phyloP scores from a whole-genome alignment of 768 basidiomycete species.

The Lentinula edodes region DNA sequence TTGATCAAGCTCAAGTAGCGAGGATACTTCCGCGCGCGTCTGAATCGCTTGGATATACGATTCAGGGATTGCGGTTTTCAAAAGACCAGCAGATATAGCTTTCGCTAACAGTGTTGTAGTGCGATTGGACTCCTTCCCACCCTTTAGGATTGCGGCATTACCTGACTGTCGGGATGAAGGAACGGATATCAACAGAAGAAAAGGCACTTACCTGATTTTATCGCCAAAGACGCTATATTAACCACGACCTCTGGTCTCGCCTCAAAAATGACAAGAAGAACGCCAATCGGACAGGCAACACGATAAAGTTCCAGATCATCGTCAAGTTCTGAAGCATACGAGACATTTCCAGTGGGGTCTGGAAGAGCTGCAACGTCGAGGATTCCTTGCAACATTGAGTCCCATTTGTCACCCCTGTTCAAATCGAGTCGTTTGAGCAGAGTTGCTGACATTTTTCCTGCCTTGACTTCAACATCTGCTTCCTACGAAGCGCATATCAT shows the following conservation, averaged over 20 bases:
- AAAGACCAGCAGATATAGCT: constrained; percentile 74
- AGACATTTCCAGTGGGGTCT: constrained; percentile 81
- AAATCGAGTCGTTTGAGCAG: constrained; percentile 86
- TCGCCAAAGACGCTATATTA: constrained; percentile 92
- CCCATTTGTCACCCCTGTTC: constrained; percentile 80
- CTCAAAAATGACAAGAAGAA: constrained; percentile 94
- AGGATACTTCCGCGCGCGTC: constrained; percentile 86
- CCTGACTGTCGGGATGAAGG: constrained; percentile 38
- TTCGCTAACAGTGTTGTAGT: constrained; percentile 74
- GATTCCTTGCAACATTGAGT: constrained; percentile 88
- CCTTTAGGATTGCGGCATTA: constrained; percentile 95
- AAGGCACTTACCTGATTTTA: constrained; percentile 78
- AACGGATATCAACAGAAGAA: not conserved
- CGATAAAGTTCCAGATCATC: constrained; percentile 85
- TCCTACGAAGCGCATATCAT: constrained; percentile 36
- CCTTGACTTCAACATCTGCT: constrained; percentile 70
- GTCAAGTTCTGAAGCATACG: constrained; percentile 88
- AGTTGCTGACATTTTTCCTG: constrained; percentile 79
- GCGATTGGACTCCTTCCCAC: constrained; percentile 89
- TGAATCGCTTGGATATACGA: constrained; percentile 91
- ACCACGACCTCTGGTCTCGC: constrained; percentile 96
- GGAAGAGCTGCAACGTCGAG: constrained; percentile 79
- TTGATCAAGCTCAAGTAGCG: constrained; percentile 77
- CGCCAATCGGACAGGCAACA: constrained; percentile 95
- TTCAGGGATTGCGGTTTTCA: constrained; percentile 64